Percentiles rank a stretch among this genome's conserved stretches.
phyloP scores from a whole-genome alignment of 345 rosid species.

The Ailanthus altissimus region DNA sequence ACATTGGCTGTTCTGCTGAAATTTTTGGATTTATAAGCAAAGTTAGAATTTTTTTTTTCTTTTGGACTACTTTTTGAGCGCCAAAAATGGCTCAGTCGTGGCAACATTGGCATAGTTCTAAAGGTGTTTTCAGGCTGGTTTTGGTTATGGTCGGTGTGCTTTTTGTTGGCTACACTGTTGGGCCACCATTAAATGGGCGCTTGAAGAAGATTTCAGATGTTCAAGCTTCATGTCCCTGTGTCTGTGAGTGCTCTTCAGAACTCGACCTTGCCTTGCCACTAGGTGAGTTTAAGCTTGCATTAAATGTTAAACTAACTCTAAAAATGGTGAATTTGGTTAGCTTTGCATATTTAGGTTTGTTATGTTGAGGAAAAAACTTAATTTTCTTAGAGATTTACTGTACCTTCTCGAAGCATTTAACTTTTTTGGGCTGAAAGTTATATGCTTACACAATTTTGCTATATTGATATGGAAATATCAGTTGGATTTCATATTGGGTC shows the following conservation, averaged over 20 bases:
- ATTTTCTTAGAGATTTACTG: neutral
- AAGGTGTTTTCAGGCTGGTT: constrained; percentile 32
- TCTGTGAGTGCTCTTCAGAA: constrained; percentile 40
- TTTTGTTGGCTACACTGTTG: constrained; percentile 28
- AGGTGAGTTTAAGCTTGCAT: constrained; percentile 32
- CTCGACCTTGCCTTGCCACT: constrained; percentile 21
- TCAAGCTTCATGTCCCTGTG: constrained; percentile 35
- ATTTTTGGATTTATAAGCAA: neutral
- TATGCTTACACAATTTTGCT: neutral
- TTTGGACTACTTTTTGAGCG: neutral
- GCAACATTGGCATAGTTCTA: constrained; percentile 21
- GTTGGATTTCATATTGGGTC: neutral
- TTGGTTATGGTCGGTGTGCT: constrained; percentile 30
- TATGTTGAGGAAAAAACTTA: neutral
- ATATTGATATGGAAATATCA: neutral
- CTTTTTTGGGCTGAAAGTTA: neutral
- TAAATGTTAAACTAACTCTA: neutral
- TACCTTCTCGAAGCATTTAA: neutral
- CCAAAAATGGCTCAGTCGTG: constrained; percentile 33
- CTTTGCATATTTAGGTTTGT: constrained; percentile 4
- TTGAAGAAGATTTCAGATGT: constrained; percentile 26
- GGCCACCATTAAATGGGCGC: constrained; percentile 20
- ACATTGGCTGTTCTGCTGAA: neutral
- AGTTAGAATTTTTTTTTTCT: neutral
- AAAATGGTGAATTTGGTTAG: neutral